A percentile compares a stretch with the other conserved stretches of the same genome.
Evolutionary conservation across 2,329 filamentous ascomycete species (phyloP).

Genomic region (Curvularia lunata): DNA sequence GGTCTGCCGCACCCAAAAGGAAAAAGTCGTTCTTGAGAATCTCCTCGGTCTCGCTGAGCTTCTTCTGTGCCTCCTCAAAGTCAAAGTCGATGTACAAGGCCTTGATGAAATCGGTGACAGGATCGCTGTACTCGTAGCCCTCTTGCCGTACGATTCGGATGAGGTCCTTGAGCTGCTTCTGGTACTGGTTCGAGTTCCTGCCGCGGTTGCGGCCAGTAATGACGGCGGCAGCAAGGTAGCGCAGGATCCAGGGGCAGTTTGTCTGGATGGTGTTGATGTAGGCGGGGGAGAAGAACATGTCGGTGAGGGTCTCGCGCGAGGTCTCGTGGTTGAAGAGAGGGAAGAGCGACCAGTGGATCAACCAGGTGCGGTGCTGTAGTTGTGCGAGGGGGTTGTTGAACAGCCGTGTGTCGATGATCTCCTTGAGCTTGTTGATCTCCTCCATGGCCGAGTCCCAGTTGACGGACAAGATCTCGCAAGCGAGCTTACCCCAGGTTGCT

Average conservation of each 20-base stretch:
- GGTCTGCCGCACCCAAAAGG: conserved; percentile 80
- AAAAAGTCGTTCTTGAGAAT: conserved; percentile 96
- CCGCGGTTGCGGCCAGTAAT: conserved; percentile 78
- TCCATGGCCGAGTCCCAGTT: conserved; percentile 88
- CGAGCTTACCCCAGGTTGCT: conserved; percentile 97
- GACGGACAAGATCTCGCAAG: conserved; percentile 90
- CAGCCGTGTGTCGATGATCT: conserved; percentile 87
- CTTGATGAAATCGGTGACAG: conserved; percentile 94
- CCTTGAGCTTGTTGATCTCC: conserved; percentile 69
- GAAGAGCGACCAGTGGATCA: conserved; percentile 98
- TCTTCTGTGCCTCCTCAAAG: conserved; percentile 93
- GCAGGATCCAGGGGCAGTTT: conserved; percentile 92
- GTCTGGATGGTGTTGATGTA: conserved; percentile 99
- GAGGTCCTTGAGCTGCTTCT: conserved; percentile 98
- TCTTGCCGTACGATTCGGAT: conserved; percentile 96
- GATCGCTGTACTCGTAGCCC: conserved; percentile 95
- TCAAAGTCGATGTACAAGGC: conserved; percentile 96
- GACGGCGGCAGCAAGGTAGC: conserved; percentile 91
- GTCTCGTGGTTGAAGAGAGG: conserved; percentile 98
- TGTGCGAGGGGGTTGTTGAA: conserved; percentile 97
- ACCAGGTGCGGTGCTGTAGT: conserved; percentile 94
- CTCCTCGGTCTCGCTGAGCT: conserved; percentile 84
- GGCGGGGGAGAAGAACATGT: conserved; percentile 94
- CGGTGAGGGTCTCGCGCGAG: conserved; percentile 87
- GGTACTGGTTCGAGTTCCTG: conserved; percentile 86